phyloP scores from a whole-genome alignment of 805 yeast species.

The Kodamaea kakaduensis region DNA sequence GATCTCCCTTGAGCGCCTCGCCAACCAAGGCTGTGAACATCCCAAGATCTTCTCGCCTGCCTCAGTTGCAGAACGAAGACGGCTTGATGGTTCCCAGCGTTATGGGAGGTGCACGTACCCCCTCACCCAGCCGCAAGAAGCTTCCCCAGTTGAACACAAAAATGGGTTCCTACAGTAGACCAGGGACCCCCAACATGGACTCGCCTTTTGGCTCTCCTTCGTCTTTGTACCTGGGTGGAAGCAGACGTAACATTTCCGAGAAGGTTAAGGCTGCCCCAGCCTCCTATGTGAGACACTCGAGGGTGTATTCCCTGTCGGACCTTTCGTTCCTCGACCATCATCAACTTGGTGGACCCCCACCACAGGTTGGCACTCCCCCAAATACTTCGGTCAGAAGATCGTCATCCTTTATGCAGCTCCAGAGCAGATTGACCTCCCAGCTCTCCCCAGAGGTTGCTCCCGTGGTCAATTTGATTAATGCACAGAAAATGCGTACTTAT shows the following conservation, averaged over 20 bases:
- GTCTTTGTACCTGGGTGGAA: constrained; percentile 1
- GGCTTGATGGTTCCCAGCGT: too few species aligned
- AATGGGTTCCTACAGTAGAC: neutral
- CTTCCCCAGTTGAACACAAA: constrained; percentile 6
- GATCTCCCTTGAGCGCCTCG: too few species aligned
- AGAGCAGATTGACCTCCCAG: constrained; percentile 18
- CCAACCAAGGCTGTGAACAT: too few species aligned
- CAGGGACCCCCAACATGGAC: constrained; percentile 1
- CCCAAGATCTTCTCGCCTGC: too few species aligned
- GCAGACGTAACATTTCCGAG: constrained; percentile 23
- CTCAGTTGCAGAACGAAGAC: too few species aligned
- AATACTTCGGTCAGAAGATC: constrained; percentile 2
- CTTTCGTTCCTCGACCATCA: constrained; percentile 10
- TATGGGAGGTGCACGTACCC: too few species aligned
- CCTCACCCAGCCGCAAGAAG: constrained; percentile 1
- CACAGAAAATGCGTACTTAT: constrained; percentile 68
- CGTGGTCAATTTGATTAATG: constrained; percentile 61
- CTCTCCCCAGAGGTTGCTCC: constrained; percentile 68
- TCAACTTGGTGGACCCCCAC: constrained; percentile 13
- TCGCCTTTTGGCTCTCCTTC: constrained; percentile 6
- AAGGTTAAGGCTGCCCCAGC: constrained; percentile 32
- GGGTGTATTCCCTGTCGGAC: constrained; percentile 19
- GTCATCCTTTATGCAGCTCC: constrained; percentile 13
- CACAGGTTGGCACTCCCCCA: constrained; percentile 9
- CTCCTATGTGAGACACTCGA: constrained; percentile 30